Evolutionary conservation across 2,329 filamentous ascomycete species (phyloP), one percentile per base, ranked within the genome.

Genomic region (Xylaria digitata): DNA sequence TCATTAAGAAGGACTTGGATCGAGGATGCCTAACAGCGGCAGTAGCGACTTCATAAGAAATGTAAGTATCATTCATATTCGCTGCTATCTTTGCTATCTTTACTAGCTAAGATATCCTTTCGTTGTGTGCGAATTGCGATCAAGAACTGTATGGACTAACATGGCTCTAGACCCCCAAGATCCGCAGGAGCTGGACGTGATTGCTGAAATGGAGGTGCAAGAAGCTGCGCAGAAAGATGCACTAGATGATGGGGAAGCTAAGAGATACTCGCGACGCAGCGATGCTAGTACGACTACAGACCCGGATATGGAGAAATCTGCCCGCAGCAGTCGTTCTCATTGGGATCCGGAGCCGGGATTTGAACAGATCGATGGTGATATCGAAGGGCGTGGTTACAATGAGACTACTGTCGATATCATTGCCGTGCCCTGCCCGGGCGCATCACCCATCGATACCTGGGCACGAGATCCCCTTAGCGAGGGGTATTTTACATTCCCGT

Each of bases 371-470:
- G 79, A 81, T 46, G 82, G 82, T 37, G 81, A 83, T n/a, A 74
- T 83, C 13, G 75, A 75, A 11, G 81, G 81, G 6, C 68, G 73
- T 2, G 80, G 80, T 2, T 82, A 86, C 70, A 86, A 87, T 65
- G 81, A 86, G 71, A 87, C 85, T 0, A 81, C 78, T 3, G 84
- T 86, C 53, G 85, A 87, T 61, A 78, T 87, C 49, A 79, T 87
- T 45, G 81, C 84, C 6, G 82, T 87, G 6, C 84, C 86, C 0
- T 87, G 85, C 67, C 82, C 85, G 0, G 85, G 85, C 0, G 85
- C 82, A 0, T 82, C 86, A 45, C 79, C 84, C 1, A 74, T 86
- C n/a, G 80, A 83, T 26, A 86, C 84, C 23, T 87, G 85, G 85
- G 83, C 79, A 37, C 80, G 83, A 15, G 83, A 85, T 56, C 83